phyloP scores from a whole-genome alignment of 2,329 filamentous ascomycete species.

The Domatiomyces globalis region DNA sequence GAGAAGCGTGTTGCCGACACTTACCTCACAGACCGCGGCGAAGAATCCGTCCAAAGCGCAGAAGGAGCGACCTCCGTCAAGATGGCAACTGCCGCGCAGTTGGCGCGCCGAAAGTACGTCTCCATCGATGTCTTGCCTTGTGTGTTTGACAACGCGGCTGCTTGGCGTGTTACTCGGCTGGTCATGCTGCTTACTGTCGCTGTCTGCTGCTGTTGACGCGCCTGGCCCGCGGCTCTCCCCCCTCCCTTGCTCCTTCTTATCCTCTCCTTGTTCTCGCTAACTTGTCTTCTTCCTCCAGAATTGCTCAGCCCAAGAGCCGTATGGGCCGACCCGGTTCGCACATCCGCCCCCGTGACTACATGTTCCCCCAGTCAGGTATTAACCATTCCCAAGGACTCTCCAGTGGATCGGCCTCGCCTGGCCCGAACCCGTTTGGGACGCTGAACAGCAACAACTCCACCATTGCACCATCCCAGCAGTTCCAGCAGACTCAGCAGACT shows the following conservation, averaged over 20 bases:
- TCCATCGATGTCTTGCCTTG: not conserved
- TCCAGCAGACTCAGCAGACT: constrained; percentile 1
- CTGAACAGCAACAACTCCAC: not conserved
- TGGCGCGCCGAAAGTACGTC: constrained; percentile 43
- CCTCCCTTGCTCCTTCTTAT: not conserved
- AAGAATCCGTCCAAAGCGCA: not conserved
- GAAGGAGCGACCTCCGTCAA: constrained; percentile 7
- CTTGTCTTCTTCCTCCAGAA: constrained; percentile 2
- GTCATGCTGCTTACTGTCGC: no score
- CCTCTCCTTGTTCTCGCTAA: not conserved
- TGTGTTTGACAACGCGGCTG: no score
- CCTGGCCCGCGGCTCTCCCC: not conserved
- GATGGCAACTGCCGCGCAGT: constrained; percentile 40
- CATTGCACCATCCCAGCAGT: not conserved
- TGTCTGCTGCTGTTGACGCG: not conserved
- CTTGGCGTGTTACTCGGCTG: no score
- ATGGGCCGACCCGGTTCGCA: not conserved
- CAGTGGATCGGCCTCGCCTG: constrained; percentile 5
- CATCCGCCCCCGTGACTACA: not conserved
- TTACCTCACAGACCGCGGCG: not conserved
- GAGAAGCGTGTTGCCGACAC: not conserved
- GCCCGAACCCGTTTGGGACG: constrained; percentile 5
- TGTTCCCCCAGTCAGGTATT: not conserved
- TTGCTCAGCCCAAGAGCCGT: constrained; percentile 1
- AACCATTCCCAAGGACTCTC: not conserved